Percentiles rank a stretch among this genome's conserved stretches.
These are phyloP conservation scores for Aspergillus steynii DNA, from an alignment of 495 filamentous ascomycete species.

Conservation along the genomic window DNA sequence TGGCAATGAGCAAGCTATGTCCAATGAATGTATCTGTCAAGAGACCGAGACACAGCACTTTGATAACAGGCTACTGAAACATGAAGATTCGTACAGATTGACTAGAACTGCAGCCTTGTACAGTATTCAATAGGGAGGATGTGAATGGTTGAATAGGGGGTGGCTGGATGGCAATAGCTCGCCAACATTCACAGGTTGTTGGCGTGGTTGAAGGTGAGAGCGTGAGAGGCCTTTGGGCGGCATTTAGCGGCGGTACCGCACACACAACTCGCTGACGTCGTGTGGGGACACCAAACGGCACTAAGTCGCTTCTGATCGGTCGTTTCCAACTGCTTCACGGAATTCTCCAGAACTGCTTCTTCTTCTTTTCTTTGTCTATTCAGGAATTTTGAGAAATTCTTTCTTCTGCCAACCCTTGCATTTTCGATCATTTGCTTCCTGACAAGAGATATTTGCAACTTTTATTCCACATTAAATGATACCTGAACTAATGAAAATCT, in stretches of 20 bases:
- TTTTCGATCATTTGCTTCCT: too few species aligned
- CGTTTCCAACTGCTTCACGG: not conserved
- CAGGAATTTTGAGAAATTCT: too few species aligned
- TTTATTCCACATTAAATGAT: not conserved
- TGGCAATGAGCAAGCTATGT: not conserved
- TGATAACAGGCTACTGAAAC: not conserved
- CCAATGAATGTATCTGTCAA: not conserved
- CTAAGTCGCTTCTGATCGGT: not conserved
- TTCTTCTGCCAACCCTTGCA: too few species aligned
- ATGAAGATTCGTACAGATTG: not conserved
- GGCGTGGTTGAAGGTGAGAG: constrained; percentile 4
- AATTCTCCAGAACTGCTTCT: not conserved
- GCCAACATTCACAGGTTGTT: not conserved
- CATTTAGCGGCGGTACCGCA: constrained; percentile 13
- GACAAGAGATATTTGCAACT: not conserved
- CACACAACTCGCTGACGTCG: constrained; percentile 19
- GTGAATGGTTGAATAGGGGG: not conserved
- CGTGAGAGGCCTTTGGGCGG: constrained; percentile 11
- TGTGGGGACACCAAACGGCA: constrained; percentile 9
- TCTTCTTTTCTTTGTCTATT: not conserved
- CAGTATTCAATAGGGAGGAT: not conserved
- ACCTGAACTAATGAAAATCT: not conserved
- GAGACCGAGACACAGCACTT: not conserved
- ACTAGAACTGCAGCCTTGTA: not conserved
- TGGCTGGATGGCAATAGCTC: not conserved